Evolutionary conservation across 1,139 yeast species (phyloP), one percentile per base, ranked within the genome.

Genomic region (Saccharomyces uvarum): DNA sequence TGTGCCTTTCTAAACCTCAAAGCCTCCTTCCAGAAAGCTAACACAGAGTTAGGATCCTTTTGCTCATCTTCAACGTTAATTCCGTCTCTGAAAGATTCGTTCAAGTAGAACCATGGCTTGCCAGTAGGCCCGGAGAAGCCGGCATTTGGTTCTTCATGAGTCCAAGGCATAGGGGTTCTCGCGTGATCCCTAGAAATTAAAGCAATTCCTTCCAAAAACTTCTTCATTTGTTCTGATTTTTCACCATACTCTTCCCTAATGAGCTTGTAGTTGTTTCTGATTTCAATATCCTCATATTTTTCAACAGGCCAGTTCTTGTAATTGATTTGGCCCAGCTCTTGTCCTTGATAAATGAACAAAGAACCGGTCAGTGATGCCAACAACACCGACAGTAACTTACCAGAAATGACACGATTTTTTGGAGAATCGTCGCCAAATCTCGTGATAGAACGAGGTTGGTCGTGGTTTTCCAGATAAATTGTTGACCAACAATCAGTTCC

Each of bases 401-500:
- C 80, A 32, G 80, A 74, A 55, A 69, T 63, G 44, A 56, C 64
- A 42, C 70, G 61, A 59, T 65, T 71, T 54, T 73, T 68, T 19
- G 73, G 71, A 33, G 74, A 63, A 51, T 73, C 75, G 63, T 76
- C 73, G 49, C 80, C 83, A 61, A 80, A 80, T 59, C 84, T 73
- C 14, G 82, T 70, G 31, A 80, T 74, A 24, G 77, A 71, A 60
- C 85, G 73, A 11, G 84, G 78, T 59, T 78, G 83, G 67, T 81
- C 86, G 63, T 81, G 86, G 64, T 81, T 81, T 66, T 81, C 85
- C 56, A 76, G 66, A 67, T 77, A 80, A 8, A 73, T 76, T 19
- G 85, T 76, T n/a, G 80, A 70, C 86, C 85, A 81, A n/a, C 81
- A 82, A 62, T 79, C 84, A 4, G 79, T 74, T 7, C 76, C 77